Conservation (phyloP, 2,329 filamentous ascomycete species). For the Colletotrichum trifolii region DNA sequence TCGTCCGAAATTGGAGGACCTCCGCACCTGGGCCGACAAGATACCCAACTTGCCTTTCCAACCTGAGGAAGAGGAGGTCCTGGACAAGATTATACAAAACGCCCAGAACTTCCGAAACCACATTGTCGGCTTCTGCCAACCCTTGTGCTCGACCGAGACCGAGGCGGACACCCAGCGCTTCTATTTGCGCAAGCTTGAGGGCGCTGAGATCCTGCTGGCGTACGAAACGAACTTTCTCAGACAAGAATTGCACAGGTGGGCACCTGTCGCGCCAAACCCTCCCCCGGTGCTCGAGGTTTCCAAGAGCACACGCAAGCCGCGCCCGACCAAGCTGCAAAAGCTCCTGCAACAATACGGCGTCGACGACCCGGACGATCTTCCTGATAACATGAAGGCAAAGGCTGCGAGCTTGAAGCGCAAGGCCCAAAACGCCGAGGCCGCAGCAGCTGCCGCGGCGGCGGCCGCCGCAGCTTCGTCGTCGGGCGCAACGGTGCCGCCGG, state of each 20-base stretch:
- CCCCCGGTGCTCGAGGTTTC: constrained; percentile 90
- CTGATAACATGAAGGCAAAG: constrained; percentile 83
- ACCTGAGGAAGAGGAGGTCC: constrained; percentile 89
- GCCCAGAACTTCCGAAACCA: constrained; percentile 87
- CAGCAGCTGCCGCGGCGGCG: constrained; percentile 50
- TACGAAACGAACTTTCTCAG: constrained; percentile 98
- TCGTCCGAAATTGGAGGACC: constrained; percentile 91
- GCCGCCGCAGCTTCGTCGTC: constrained; percentile 32
- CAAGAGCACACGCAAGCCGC: constrained; percentile 91
- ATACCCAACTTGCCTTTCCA: constrained; percentile 87
- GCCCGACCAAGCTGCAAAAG: constrained; percentile 97
- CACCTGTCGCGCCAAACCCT: constrained; percentile 85
- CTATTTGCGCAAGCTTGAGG: constrained; percentile 96
- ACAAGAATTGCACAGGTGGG: constrained; percentile 95
- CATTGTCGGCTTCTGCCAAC: constrained; percentile 83
- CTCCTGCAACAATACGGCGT: constrained; percentile 90
- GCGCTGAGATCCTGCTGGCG: constrained; percentile 90
- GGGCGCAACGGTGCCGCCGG: constrained; percentile 28
- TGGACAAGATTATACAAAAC: constrained; percentile 87
- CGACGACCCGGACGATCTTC: constrained; percentile 89
- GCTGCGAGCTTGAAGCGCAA: constrained; percentile 79
- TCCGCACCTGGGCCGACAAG: constrained; percentile 86
- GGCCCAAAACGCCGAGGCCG: constrained; percentile 68
- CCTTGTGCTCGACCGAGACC: constrained; percentile 81
- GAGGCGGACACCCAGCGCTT: constrained; percentile 93